These are phyloP conservation scores for Leersia perrieri DNA, from an alignment of 176 grass and related monocot species.

Conservation along the genomic window DNA sequence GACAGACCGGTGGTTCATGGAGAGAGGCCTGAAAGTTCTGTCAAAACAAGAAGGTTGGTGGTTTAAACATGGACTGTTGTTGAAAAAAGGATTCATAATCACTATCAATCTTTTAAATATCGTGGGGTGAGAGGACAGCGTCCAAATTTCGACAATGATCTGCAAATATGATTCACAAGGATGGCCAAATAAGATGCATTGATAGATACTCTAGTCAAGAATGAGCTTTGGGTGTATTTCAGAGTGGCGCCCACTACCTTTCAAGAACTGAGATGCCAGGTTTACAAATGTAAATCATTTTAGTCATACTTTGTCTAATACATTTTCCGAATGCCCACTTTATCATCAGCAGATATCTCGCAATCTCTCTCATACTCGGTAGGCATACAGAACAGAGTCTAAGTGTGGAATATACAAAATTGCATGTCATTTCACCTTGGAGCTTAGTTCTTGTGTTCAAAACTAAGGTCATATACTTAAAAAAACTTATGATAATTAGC, in stretches of 20 bases:
- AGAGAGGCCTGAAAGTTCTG: background rate
- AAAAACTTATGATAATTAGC: background rate
- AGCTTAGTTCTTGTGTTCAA: background rate
- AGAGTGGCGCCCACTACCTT: background rate
- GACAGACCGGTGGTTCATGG: constrained; percentile 33
- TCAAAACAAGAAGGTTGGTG: constrained; percentile 1
- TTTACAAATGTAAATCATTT: background rate
- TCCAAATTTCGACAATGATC: background rate
- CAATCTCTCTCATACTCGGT: background rate
- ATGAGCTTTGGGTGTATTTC: background rate
- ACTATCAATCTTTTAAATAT: background rate
- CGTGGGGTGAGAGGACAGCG: constrained; percentile 17
- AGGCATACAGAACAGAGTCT: background rate
- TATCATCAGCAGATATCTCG: background rate
- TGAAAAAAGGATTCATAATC: background rate
- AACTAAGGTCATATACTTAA: background rate
- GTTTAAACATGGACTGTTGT: background rate
- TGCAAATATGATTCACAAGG: constrained; percentile 7
- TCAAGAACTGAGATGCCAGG: background rate
- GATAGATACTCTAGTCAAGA: background rate
- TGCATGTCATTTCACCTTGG: background rate
- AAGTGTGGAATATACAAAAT: background rate
- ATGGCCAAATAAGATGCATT: background rate
- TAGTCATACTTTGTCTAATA: background rate
- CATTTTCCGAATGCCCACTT: background rate